Evolutionary conservation across 371 early-diverging fungal genomes (phyloP).

Genomic region (Mortierella sp.): DNA sequence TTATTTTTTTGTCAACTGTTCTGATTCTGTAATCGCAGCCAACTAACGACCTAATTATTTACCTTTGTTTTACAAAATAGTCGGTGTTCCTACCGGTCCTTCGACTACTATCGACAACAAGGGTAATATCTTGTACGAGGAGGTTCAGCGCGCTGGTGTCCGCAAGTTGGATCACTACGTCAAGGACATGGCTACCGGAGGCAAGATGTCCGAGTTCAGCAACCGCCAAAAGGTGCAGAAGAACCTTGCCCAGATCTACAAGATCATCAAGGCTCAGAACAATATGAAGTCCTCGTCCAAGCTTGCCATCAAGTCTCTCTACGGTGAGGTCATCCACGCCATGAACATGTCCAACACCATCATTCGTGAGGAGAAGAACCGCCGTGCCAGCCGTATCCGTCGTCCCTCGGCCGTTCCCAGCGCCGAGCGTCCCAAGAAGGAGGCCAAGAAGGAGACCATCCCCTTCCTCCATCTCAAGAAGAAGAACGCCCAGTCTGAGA

Average conservation of each 20-base stretch:
- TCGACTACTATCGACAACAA: constrained; percentile 80
- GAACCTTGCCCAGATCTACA: constrained; percentile 82
- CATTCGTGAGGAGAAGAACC: constrained; percentile 70
- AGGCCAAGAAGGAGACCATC: constrained; percentile 76
- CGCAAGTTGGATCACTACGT: constrained; percentile 81
- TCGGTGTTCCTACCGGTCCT: constrained; percentile 85
- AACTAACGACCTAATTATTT: background rate
- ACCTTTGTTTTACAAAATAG: constrained; percentile 24
- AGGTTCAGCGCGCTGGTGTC: constrained; percentile 78
- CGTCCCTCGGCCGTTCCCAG: constrained; percentile 61
- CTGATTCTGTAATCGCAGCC: background rate
- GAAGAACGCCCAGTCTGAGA: constrained; percentile 70
- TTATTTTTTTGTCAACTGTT: background rate
- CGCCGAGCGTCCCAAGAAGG: constrained; percentile 66
- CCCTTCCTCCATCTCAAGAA: constrained; percentile 86
- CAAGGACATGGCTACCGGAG: constrained; percentile 78
- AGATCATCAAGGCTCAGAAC: constrained; percentile 82
- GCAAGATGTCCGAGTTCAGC: constrained; percentile 76
- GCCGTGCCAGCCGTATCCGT: constrained; percentile 63
- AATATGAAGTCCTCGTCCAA: constrained; percentile 82
- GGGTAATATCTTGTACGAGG: constrained; percentile 89
- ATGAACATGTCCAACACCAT: constrained; percentile 81
- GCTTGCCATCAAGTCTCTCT: constrained; percentile 77
- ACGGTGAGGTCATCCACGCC: constrained; percentile 81
- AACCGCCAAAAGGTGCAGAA: constrained; percentile 85